Evolutionary conservation across 129 eudicot genomes (phyloP).

Genomic region (Heracleum sosnowskyi): DNA sequence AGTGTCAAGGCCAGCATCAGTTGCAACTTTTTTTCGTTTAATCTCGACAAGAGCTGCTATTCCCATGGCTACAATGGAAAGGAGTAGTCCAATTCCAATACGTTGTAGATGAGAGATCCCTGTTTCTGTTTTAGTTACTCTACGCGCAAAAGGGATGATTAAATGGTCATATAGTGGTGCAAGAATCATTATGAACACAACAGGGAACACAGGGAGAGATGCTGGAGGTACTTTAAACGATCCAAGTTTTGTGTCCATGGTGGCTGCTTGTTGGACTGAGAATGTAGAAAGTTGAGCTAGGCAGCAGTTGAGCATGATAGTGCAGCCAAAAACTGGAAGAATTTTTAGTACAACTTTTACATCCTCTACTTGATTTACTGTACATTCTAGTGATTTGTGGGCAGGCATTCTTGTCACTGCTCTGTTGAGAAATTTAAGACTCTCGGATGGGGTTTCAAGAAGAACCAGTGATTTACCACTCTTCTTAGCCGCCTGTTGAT

Average conservation of each 20-base stretch:
- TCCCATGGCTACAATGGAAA: conserved; percentile 66
- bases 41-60: conserved; percentile 71
- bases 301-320: conserved; percentile 85
- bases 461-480: background rate
- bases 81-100: conserved; percentile 61
- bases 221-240: conserved; percentile 74
- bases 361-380: conserved; percentile 67
- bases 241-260: conserved; percentile 66
- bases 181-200: conserved; percentile 58
- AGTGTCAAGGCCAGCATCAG: conserved; percentile 24
- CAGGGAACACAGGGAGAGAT: conserved; percentile 78
- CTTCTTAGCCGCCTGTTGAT: conserved; percentile 5
- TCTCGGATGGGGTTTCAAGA: conserved; percentile 33
- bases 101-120: conserved; percentile 71
- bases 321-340: conserved; percentile 74
- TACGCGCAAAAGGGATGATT: conserved; percentile 72
- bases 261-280: conserved; percentile 89
- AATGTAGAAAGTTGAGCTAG: conserved; percentile 87
- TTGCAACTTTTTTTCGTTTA: conserved; percentile 56
- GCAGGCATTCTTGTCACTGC: conserved; percentile 45
- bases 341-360: conserved; percentile 63
- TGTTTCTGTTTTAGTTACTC: conserved; percentile 48
- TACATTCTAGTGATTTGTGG: conserved; percentile 36
- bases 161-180: conserved; percentile 77
- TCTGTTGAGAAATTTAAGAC: conserved; percentile 63